Conservation (phyloP, 169 alveolate genomes). For the Plasmodium knowlesi region DNA sequence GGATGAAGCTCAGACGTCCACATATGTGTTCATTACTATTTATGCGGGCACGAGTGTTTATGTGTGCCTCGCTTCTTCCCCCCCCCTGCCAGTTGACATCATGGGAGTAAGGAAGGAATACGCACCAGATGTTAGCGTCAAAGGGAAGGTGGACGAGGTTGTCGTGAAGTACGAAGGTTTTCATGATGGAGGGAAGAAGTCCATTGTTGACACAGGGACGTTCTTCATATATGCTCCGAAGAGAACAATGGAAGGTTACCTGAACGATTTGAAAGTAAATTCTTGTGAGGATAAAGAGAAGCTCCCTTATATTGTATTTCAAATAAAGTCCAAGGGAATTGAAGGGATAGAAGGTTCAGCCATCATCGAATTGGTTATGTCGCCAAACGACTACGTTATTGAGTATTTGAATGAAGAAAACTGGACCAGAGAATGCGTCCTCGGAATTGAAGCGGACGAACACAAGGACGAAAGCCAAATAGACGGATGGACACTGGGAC, state of each 20-base stretch:
- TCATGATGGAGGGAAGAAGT: conserved; percentile 71
- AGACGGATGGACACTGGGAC: conserved; percentile 68
- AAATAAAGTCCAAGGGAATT: conserved; percentile 38
- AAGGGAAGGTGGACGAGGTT: not conserved
- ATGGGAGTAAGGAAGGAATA: conserved; percentile 57
- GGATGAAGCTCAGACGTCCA: not conserved
- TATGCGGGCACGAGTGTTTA: not conserved
- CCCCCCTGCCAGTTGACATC: conserved; percentile 18
- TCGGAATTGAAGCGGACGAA: conserved; percentile 83
- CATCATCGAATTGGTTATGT: conserved; percentile 76
- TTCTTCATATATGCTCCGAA: conserved; percentile 74
- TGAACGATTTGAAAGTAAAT: conserved; percentile 50
- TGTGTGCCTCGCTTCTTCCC: not conserved
- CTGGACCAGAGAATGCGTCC: conserved; percentile 70
- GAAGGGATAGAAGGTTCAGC: conserved; percentile 34
- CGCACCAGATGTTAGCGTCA: not conserved
- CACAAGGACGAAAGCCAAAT: conserved; percentile 77
- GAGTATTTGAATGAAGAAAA: conserved; percentile 65
- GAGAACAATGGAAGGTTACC: conserved; percentile 52
- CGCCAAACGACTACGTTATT: conserved; percentile 84
- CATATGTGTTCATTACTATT: not conserved
- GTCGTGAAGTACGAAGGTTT: conserved; percentile 74
- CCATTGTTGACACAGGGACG: conserved; percentile 68
- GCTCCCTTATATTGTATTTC: conserved; percentile 62
- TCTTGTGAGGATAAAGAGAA: conserved; percentile 73